Conservation (phyloP, 2,329 filamentous ascomycete species). For the Daldinia sp. region DNA sequence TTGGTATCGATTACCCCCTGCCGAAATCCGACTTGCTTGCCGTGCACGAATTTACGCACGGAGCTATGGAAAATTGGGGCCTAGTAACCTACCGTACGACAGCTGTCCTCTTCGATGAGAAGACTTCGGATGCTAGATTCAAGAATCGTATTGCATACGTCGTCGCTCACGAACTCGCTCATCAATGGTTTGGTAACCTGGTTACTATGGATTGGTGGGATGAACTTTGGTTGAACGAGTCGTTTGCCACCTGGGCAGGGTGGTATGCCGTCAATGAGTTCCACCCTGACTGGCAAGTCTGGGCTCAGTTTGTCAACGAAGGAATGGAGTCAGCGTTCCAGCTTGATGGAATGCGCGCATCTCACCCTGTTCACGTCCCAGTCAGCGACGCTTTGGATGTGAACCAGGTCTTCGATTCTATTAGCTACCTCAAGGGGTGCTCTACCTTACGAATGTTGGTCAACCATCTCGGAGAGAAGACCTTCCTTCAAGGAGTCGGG, state of each 20-base stretch:
- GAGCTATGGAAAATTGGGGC: slow-evolving; percentile 97
- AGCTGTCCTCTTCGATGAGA: slow-evolving; percentile 93
- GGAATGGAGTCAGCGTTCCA: slow-evolving; percentile 90
- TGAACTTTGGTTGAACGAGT: slow-evolving; percentile 93
- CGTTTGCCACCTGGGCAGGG: slow-evolving; percentile 97
- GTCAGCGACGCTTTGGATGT: slow-evolving; percentile 94
- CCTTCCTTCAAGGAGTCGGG: slow-evolving; percentile 88
- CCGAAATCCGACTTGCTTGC: slow-evolving; percentile 91
- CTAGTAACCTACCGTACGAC: slow-evolving; percentile 96
- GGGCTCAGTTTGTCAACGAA: slow-evolving; percentile 97
- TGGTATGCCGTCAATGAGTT: slow-evolving; percentile 92
- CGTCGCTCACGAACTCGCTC: slow-evolving; percentile 95
- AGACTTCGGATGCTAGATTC: slow-evolving; percentile 87
- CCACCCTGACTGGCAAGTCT: slow-evolving; percentile 97
- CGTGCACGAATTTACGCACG: slow-evolving; percentile 88
- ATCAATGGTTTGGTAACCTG: slow-evolving; percentile 95
- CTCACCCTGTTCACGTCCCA: slow-evolving; percentile 94
- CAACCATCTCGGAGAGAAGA: slow-evolving; percentile 84
- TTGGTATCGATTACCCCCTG: slow-evolving; percentile 90
- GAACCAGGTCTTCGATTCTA: slow-evolving; percentile 97
- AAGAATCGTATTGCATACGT: slow-evolving; percentile 96
- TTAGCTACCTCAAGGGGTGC: slow-evolving; percentile 96
- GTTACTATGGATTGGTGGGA: slow-evolving; percentile 99
- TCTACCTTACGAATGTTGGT: slow-evolving; percentile 97
- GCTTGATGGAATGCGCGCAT: slow-evolving; percentile 88